Base-by-base conservation (phyloP, 306 rosid genomes). In the Phaseolus lunatus region DNA sequence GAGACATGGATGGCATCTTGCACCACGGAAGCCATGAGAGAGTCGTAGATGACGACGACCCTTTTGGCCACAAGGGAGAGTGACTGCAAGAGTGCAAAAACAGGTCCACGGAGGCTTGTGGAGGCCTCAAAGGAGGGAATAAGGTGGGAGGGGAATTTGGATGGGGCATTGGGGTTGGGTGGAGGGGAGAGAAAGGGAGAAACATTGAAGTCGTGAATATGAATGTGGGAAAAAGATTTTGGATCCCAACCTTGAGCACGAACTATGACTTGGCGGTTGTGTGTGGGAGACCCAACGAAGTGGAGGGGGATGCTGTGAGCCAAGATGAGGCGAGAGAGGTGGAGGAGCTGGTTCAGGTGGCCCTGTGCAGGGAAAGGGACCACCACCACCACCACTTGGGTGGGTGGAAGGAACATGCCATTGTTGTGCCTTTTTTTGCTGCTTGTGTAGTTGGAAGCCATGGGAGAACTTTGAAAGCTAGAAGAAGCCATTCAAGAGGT, bases 341-440 rank as follows among this genome's bases (percentile, higher is more conserved):
- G 94, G 61, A 94, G 91, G 29, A 94, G 94, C 39, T 91, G 98
- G 86, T 94, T 94, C 39, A 94, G 90, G 80, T 94, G 98, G 33
- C 96, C 96, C 70, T 92, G 97, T 7, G 93, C 92, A 0, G 93
- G 91, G 64, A 92, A 77, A 2, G 97, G 97, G 3, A 90, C 90
- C 78, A 90, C 64, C 18, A 92, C 89, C 7, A 83, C 84, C 13
- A 67, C 85, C 9, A 90, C 90, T 70, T 81, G 79, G 29, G 43
- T 26, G 50, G 41, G 67, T 67, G 47, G 76, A 35, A 71, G 78
- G 11, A 70, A 71, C 13, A 73, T 20, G 67, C 53, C 31, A 11
- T 79, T 39, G 50, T 10, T 15, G 29, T 84, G 77, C 33, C n/a
- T 23, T 62, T 78, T 63, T 44, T 62, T 26, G 54, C 72, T 53